phyloP scores from a whole-genome alignment of 1,284 basidiomycete genomes.

The Cryptococcus sp. region DNA sequence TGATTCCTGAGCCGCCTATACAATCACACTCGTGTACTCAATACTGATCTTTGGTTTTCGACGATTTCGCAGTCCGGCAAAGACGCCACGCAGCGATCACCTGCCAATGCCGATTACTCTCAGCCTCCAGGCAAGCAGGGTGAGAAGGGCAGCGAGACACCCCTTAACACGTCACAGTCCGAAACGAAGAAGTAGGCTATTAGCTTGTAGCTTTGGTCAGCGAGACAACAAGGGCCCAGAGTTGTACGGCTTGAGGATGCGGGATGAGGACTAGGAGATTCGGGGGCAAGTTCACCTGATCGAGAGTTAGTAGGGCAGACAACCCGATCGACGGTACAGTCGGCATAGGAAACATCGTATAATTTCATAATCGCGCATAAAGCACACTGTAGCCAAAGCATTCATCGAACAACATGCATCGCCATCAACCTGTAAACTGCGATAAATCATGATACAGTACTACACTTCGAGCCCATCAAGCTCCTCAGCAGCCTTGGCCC shows the following conservation, averaged over 20 bases:
- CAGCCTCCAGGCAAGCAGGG: constrained; percentile 30
- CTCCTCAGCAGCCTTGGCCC: constrained; percentile 25
- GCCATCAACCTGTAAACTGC: background rate
- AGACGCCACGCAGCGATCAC: constrained; percentile 40
- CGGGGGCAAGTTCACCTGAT: background rate
- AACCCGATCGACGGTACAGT: too few species aligned
- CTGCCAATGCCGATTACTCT: constrained; percentile 34
- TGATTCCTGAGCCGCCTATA: background rate
- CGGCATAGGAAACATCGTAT: too few species aligned
- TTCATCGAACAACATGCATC: background rate
- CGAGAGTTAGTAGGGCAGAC: background rate
- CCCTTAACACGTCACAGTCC: constrained; percentile 28
- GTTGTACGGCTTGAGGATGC: too few species aligned
- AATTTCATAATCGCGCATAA: too few species aligned
- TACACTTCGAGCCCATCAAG: constrained; percentile 41
- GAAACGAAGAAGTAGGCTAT: constrained; percentile 9
- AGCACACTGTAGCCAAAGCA: too few species aligned
- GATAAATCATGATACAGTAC: background rate
- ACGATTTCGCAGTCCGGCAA: constrained; percentile 42
- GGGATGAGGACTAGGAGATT: too few species aligned
- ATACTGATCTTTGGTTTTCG: too few species aligned
- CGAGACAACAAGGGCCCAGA: too few species aligned
- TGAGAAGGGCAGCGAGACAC: constrained; percentile 22
- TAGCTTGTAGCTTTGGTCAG: too few species aligned
- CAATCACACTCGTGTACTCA: background rate